These are phyloP conservation scores for Pseudogymnoascus sp. DNA, from an alignment of 2,329 filamentous ascomycete genomes.

Conservation along the genomic window DNA sequence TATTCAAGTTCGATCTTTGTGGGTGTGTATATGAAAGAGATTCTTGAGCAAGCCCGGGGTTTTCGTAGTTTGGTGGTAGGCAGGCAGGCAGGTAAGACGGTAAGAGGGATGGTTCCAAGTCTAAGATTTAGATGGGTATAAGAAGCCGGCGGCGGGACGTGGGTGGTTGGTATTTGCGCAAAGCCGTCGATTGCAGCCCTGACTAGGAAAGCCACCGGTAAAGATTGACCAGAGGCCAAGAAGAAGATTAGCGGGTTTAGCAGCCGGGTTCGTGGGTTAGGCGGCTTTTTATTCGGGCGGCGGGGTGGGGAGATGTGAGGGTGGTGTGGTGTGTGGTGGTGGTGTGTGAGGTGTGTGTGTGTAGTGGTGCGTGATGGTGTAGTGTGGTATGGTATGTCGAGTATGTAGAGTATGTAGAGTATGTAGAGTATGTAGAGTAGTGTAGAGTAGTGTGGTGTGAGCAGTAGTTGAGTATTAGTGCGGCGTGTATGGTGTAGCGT, in stretches of 20 bases:
- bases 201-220: constrained; percentile 9
- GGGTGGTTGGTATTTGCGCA: constrained; percentile 6
- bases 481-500: neutral
- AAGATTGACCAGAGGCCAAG: constrained; percentile 6
- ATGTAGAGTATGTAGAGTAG: neutral
- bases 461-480: neutral
- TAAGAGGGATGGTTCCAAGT: neutral
- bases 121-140: constrained; percentile 5
- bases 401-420: neutral
- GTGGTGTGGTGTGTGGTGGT: neutral
- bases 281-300: neutral
- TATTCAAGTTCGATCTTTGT: neutral
- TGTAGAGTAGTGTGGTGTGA: neutral
- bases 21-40: neutral
- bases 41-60: neutral
- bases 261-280: constrained; percentile 6
- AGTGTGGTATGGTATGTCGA: neutral
- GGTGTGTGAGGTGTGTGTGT: neutral
- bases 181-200: constrained; percentile 1
- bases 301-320: neutral
- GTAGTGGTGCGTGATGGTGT: neutral
- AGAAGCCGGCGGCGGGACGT: constrained; percentile 3
- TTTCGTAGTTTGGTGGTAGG: neutral
- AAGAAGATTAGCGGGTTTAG: constrained; percentile 6
- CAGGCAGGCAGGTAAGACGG: neutral